Base-by-base conservation (phyloP, 2,329 filamentous ascomycete species). In the Colletotrichum musicola region DNA sequence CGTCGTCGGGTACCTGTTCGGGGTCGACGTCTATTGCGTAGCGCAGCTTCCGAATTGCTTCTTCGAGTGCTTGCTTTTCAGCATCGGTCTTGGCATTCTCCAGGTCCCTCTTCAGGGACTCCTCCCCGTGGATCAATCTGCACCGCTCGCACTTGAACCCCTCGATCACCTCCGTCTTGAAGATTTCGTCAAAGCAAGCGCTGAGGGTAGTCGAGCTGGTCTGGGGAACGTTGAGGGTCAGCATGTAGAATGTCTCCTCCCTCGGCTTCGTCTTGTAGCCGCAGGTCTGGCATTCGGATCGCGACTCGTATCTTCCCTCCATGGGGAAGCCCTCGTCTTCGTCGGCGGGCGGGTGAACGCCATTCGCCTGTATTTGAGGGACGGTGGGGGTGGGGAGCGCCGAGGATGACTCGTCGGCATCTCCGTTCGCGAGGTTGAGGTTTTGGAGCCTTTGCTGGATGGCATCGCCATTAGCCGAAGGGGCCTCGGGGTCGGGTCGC, bases 141-240 rank as follows among this genome's bases (percentile, higher is more conserved):
- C 96, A 99, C 80, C 90, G 93, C 75, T 98, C 96, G 81, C 96
- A 99, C 73, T 93, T 95, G 84, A 97, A 99, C 77, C 97, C 96
- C 71, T 98, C 95, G 72, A 99, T 98, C 77, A 94, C 92, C 79
- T 99, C 96, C 0, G 93, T 94, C 81, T 97, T 97, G 73, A 99
- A 91, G 80, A 98, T 91, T 47, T 93, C 93, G 75, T 99, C 96
- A 74, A 99, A 96, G 79, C 96, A 99, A 9, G 90, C 86, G 76
- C 92, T 94, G 16, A 99, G 85, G 0, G 93, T 92, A 0, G 95
- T 95, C 2, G 93, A 92, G 58, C 86, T 90, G 70, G 91, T 88
- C 77, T 96, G 93, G 0, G 96, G 96, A 4, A 99, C 96, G 74
- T 94, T 94, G 61, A 99, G 83, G 1, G 95, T 98, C 71, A 99